Conservation (phyloP, 805 yeast genomes). For the Metschnikowia cubensis region DNA sequence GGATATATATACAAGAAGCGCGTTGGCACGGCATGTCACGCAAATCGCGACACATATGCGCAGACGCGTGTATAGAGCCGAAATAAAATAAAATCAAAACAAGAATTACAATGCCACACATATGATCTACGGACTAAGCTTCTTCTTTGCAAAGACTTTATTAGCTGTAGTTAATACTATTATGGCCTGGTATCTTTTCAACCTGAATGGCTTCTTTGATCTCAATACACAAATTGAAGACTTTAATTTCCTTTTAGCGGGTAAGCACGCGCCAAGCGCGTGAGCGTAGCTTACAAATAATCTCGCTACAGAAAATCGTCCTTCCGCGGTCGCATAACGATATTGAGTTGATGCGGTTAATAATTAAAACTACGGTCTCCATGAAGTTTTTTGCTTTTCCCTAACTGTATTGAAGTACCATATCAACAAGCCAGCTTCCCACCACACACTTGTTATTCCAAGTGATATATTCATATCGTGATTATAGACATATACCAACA, state of each 20-base stretch:
- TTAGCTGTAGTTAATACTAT: no score
- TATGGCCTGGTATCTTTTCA: no score
- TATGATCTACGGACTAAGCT: not conserved
- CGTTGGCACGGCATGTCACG: constrained; percentile 3
- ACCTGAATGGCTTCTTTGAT: no score
- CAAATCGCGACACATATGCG: constrained; percentile 1
- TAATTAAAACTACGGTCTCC: not conserved
- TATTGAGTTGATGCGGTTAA: not conserved
- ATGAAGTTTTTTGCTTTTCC: not conserved
- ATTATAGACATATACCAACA: not conserved
- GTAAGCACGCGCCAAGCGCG: constrained; percentile 3
- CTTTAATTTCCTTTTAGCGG: not conserved
- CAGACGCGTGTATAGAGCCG: constrained; percentile 3
- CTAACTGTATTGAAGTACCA: not conserved
- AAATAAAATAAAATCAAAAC: not conserved
- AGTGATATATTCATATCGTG: not conserved
- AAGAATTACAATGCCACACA: not conserved
- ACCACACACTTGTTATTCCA: not conserved
- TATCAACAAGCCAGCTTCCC: not conserved
- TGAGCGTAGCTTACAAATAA: not conserved
- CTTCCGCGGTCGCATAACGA: not conserved
- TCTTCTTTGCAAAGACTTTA: not conserved
- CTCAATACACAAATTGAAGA: not conserved
- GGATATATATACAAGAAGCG: constrained; percentile 4
- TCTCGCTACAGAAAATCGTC: not conserved